Evolutionary conservation across 768 basidiomycete genomes (phyloP).

Genomic region (Termitomyces sp.): DNA sequence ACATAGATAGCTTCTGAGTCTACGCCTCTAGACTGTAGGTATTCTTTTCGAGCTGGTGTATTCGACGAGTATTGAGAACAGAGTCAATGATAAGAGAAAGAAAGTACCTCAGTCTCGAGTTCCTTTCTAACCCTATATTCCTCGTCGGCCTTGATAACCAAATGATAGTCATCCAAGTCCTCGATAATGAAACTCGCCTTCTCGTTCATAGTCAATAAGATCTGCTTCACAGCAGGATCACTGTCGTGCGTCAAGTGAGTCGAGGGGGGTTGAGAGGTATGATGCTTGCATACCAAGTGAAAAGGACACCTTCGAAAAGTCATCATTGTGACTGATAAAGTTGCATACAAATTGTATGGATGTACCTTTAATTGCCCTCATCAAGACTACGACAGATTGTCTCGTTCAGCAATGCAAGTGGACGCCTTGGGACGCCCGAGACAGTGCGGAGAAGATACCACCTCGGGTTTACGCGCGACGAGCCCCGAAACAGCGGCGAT

Average conservation of each 20-base stretch:
- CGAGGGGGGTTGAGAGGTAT: conserved; percentile 65
- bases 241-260: conserved; percentile 40
- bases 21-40: conserved; percentile 2
- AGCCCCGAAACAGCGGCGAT: background rate
- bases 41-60: background rate
- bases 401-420: background rate
- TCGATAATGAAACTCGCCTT: conserved; percentile 79
- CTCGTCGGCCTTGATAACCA: conserved; percentile 63
- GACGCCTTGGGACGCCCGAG: background rate
- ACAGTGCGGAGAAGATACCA: background rate
- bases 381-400: conserved; percentile 42
- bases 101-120: conserved; percentile 68
- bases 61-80: background rate
- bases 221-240: conserved; percentile 64
- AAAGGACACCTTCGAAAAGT: background rate
- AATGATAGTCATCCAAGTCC: conserved; percentile 75
- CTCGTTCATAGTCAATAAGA: conserved; percentile 79
- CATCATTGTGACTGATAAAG: background rate
- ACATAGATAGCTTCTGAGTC: conserved; percentile 19
- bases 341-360: background rate
- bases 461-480: background rate
- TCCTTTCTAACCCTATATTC: conserved; percentile 69
- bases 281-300: conserved; percentile 36
- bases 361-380: conserved; percentile 3
- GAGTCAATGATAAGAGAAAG: conserved; percentile 17